phyloP scores from a whole-genome alignment of 2,329 filamentous ascomycete genomes.

The Helotiales sp. region DNA sequence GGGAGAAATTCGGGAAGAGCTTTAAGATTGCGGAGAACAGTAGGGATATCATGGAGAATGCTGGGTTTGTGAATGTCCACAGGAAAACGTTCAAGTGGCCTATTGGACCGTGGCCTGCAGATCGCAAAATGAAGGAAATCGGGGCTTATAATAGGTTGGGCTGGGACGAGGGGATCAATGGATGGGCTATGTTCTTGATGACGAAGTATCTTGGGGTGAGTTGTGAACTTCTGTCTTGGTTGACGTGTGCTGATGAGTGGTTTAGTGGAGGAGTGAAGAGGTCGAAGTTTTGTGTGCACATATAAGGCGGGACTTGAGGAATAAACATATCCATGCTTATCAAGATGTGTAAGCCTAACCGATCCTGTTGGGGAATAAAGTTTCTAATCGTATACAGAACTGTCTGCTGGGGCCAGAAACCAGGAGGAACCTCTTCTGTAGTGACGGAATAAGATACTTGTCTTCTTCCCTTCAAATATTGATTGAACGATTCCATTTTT shows the following conservation, averaged over 20 bases:
- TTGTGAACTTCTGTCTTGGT: neutral
- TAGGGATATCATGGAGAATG: slow-evolving; percentile 23
- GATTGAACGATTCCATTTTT: neutral
- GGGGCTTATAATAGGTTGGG: slow-evolving; percentile 27
- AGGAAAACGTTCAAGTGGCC: slow-evolving; percentile 38
- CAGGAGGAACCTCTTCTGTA: neutral
- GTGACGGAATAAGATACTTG: neutral
- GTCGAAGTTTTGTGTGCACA: slow-evolving; percentile 23
- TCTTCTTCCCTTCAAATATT: neutral
- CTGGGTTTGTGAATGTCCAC: slow-evolving; percentile 39
- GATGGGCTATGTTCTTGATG: slow-evolving; percentile 26
- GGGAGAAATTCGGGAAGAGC: slow-evolving; percentile 46
- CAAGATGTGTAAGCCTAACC: slow-evolving; percentile 19
- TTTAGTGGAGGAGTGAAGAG: slow-evolving; percentile 24
- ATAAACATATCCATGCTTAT: slow-evolving; percentile 25
- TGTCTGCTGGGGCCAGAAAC: slow-evolving; percentile 10
- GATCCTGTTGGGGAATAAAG: no score
- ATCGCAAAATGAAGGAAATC: slow-evolving; percentile 35
- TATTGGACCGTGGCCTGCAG: slow-evolving; percentile 40
- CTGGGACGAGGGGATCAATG: slow-evolving; percentile 24
- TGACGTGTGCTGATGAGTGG: neutral
- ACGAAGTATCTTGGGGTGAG: slow-evolving; percentile 27
- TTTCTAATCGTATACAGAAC: neutral
- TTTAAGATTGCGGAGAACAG: slow-evolving; percentile 36
- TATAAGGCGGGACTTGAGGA: slow-evolving; percentile 20